Evolutionary conservation across 768 basidiomycete species (phyloP), one percentile per base, ranked within the genome.

Genomic region (Lyophyllum semitale): DNA sequence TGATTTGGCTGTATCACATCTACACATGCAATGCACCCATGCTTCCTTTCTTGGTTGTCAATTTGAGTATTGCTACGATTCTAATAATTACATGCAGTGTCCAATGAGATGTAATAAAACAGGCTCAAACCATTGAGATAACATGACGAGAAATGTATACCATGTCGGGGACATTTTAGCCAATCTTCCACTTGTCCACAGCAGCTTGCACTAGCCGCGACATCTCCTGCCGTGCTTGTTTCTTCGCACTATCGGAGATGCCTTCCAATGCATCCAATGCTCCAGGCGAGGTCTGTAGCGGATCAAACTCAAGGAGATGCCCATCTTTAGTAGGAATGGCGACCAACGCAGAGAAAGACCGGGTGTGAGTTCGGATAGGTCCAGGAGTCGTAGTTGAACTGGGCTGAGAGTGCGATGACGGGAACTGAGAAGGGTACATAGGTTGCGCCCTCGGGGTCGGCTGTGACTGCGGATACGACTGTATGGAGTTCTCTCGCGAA

Each of bases 281-380:
- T 2, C 80, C 77, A 1, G 91, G 86, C 2, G 88, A 85, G 13
- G 89, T 85, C 55, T 79, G 77, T 40, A 95, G 73, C 8, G 93
- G 93, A 61, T 96, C 89, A 63, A 96, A 94, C 66, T 88, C 86
- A 23, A 96, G 77, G n/a, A 89, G 69, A 61, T 88, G 84, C 0
- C 93, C 93, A 60, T 93, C 91, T 37, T 79, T 83, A 0, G 87
- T 92, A 4, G 89, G 85, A n/a, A 94, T 86, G 1, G 88, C 84
- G 12, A 92, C 84, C 29, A 89, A 71, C 2, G 87, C 87, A 4
- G 83, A 80, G 55, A 79, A 70, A 32, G 77, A 68, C 54, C 71
- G 66, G 23, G 71, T 61, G 61, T 70, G 71, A 57, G 64, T 59
- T 35, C 59, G 61, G 12, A 62, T 41, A 47, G 69, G 80, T 56